Evolutionary conservation across 1,284 basidiomycete genomes (phyloP).

Genomic region (Ceratobasidium sp.): DNA sequence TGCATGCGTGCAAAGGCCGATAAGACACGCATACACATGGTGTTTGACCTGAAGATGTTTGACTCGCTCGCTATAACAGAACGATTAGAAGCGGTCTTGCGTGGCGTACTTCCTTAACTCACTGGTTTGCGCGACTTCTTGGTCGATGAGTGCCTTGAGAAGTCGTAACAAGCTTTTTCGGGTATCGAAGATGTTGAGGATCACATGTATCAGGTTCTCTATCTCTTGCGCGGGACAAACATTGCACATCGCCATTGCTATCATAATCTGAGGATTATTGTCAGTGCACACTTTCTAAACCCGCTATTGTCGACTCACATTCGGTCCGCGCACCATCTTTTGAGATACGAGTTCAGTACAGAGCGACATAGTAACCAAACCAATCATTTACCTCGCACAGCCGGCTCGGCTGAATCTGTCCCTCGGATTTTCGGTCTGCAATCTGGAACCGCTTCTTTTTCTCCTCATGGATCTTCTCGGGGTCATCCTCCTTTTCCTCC

Average conservation of each 20-base stretch:
- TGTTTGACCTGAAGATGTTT: constrained; percentile 84
- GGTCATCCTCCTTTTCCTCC: constrained; percentile 10
- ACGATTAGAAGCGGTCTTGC: constrained; percentile 25
- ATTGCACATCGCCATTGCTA: constrained; percentile 87
- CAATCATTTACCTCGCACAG: constrained; percentile 11
- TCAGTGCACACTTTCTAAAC: background rate
- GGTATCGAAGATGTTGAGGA: constrained; percentile 85
- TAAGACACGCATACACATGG: constrained; percentile 82
- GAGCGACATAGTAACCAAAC: background rate
- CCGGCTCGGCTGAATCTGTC: constrained; percentile 28
- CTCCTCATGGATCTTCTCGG: background rate
- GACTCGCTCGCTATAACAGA: constrained; percentile 71
- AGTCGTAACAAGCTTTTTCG: constrained; percentile 71
- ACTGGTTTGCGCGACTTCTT: constrained; percentile 82
- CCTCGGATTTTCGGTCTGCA: constrained; percentile 14
- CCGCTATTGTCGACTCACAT: too few species aligned
- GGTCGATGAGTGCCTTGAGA: constrained; percentile 83
- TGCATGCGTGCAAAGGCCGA: constrained; percentile 86
- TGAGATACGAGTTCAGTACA: constrained; percentile 31
- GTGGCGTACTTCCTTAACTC: constrained; percentile 41
- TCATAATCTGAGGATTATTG: constrained; percentile 48
- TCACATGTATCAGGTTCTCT: constrained; percentile 84
- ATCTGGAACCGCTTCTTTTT: constrained; percentile 19
- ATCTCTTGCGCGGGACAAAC: constrained; percentile 79
- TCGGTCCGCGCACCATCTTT: constrained; percentile 74